phyloP scores from a whole-genome alignment of 192 early-diverging fungal genomes.

The Coemansia sp. region DNA sequence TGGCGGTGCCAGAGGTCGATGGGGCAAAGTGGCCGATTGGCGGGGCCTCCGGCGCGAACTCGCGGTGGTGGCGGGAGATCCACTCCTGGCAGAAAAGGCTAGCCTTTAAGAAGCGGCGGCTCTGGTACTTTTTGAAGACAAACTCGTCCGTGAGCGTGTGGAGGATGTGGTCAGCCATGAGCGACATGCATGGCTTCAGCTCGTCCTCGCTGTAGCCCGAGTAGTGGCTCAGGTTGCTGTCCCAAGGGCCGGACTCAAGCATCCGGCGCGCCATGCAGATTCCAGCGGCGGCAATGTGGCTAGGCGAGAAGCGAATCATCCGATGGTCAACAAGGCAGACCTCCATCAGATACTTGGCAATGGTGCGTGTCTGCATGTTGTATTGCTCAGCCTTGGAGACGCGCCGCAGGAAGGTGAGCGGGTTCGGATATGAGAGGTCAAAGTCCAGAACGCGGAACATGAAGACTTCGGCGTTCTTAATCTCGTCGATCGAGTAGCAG shows the following conservation, averaged over 20 bases:
- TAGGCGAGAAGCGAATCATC: slow-evolving; percentile 71
- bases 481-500: slow-evolving; percentile 77
- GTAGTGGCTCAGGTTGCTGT: slow-evolving; percentile 70
- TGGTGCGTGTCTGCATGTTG: slow-evolving; percentile 84
- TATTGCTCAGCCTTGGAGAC: slow-evolving; percentile 87
- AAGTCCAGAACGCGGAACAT: slow-evolving; percentile 86
- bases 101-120: slow-evolving; percentile 77
- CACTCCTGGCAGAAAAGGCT: slow-evolving; percentile 81
- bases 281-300: slow-evolving; percentile 73
- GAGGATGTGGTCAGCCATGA: slow-evolving; percentile 73
- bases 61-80: slow-evolving; percentile 57
- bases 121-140: slow-evolving; percentile 84
- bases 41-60: slow-evolving; percentile 20
- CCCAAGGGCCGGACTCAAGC: slow-evolving; percentile 75
- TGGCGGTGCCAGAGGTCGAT: not conserved
- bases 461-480: slow-evolving; percentile 89
- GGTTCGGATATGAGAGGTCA: slow-evolving; percentile 82
- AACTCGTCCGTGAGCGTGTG: slow-evolving; percentile 59
- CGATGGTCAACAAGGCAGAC: slow-evolving; percentile 83
- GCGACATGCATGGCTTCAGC: slow-evolving; percentile 60
- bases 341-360: slow-evolving; percentile 97
- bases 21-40: slow-evolving; percentile 26
- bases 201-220: slow-evolving; percentile 77
- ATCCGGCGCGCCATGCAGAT: slow-evolving; percentile 82
- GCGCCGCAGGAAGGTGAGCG: slow-evolving; percentile 91